Percentiles rank a stretch among this genome's conserved stretches.
Evolutionary conservation across 257 asterid genomes (phyloP).

Genomic region (Ligustrum vulgare): DNA sequence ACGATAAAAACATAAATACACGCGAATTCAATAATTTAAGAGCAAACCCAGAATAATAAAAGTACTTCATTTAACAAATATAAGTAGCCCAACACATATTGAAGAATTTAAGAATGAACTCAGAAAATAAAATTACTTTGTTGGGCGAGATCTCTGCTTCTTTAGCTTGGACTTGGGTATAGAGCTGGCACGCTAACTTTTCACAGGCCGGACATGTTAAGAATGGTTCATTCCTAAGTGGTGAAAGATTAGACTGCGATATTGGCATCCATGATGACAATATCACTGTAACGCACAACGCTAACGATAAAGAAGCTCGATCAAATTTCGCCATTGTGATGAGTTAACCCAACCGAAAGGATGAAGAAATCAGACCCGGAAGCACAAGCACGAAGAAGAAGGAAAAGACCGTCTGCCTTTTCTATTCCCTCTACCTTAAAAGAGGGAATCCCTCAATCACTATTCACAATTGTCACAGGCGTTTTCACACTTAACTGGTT

Average conservation of each 20-base stretch:
- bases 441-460: too few relatives aligned
- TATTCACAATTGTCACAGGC: too few relatives aligned
- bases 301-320: constrained; percentile 11
- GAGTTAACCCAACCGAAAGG: too few relatives aligned
- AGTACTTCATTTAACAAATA: constrained; percentile 46
- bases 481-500: too few relatives aligned
- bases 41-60: constrained; percentile 22
- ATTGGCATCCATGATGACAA: constrained; percentile 39
- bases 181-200: constrained; percentile 58
- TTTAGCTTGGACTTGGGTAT: constrained; percentile 65
- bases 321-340: constrained; percentile 38
- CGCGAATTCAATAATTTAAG: neutral
- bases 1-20: neutral
- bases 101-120: constrained; percentile 2
- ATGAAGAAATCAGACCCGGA: too few relatives aligned
- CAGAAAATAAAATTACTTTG: constrained; percentile 48
- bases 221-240: constrained; percentile 56
- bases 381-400: too few relatives aligned
- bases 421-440: too few relatives aligned
- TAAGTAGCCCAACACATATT: neutral
- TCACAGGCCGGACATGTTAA: constrained; percentile 81
- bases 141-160: constrained; percentile 67
- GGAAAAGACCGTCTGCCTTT: too few relatives aligned
- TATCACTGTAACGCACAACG: constrained; percentile 26
- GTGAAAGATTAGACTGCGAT: constrained; percentile 59